These are phyloP conservation scores for Bolboschoenus planiculmis DNA, from an alignment of 176 grass and related monocot species.

Conservation along the genomic window DNA sequence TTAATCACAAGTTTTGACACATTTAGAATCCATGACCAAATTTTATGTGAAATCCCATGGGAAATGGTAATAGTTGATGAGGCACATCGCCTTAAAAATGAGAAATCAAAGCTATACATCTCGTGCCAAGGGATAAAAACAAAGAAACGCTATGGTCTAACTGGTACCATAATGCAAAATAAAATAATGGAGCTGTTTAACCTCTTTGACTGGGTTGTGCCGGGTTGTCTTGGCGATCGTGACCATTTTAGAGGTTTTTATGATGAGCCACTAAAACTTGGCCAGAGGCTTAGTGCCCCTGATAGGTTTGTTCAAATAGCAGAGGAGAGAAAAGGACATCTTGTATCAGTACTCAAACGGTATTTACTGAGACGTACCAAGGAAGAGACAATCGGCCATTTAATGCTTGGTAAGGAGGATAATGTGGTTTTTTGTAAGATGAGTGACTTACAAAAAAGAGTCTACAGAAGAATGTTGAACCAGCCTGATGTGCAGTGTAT, in stretches of 20 bases:
- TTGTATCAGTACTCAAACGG: conserved; percentile 70
- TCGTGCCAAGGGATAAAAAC: conserved; percentile 76
- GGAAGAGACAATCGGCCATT: conserved; percentile 92
- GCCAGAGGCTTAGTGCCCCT: conserved; percentile 84
- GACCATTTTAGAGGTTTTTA: conserved; percentile 93
- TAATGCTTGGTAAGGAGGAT: conserved; percentile 97
- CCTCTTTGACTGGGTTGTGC: conserved; percentile 88
- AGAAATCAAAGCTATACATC: conserved; percentile 74
- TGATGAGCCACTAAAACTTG: conserved; percentile 81
- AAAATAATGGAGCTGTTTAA: conserved; percentile 94
- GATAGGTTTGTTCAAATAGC: conserved; percentile 80
- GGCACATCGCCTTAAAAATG: conserved; percentile 88
- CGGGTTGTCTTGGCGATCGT: conserved; percentile 69
- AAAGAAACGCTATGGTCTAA: conserved; percentile 69
- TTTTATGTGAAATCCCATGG: conserved; percentile 73
- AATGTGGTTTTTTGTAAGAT: conserved; percentile 97
- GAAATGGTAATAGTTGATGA: conserved; percentile 93
- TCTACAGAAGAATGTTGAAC: conserved; percentile 90
- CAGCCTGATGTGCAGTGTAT: conserved; percentile 92
- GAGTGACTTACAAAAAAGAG: conserved; percentile 92
- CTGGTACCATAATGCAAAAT: conserved; percentile 96
- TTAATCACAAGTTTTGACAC: conserved; percentile 98
- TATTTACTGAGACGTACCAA: conserved; percentile 91
- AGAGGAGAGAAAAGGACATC: conserved; percentile 76
- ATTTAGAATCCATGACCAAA: conserved; percentile 71